These are phyloP conservation scores for Halenospora varia DNA, from an alignment of 495 filamentous ascomycete species.

Conservation along the genomic window DNA sequence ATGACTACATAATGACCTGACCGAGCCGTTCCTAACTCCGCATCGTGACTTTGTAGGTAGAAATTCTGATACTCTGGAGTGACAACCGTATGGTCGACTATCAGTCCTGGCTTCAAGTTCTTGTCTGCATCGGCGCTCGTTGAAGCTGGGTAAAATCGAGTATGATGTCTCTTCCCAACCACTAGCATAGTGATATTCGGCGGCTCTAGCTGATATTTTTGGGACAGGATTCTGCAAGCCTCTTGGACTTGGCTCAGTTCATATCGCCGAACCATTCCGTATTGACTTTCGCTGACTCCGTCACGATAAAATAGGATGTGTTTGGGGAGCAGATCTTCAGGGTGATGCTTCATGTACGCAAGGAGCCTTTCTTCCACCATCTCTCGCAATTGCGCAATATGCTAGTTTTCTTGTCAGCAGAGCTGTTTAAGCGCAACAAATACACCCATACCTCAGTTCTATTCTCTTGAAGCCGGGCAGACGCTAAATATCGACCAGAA, in stretches of 20 bases:
- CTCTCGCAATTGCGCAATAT: background rate
- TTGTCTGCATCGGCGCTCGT: too few species aligned
- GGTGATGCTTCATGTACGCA: too few species aligned
- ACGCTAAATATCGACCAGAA: background rate
- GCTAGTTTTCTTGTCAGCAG: too few species aligned
- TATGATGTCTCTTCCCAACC: constrained; percentile 85
- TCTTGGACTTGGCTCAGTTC: background rate
- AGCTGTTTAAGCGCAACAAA: too few species aligned
- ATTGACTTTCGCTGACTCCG: constrained; percentile 84
- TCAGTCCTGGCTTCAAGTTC: constrained; percentile 1
- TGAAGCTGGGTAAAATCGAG: constrained; percentile 76
- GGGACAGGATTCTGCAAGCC: background rate
- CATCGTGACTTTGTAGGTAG: constrained; percentile 8
- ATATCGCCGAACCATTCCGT: constrained; percentile 25
- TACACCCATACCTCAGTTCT: constrained; percentile 15
- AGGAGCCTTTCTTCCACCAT: constrained; percentile 4
- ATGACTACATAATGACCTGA: constrained; percentile 10
- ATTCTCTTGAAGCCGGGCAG: constrained; percentile 10
- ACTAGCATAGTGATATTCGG: constrained; percentile 63
- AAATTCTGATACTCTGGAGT: background rate
- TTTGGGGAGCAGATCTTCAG: constrained; percentile 46
- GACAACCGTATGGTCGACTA: background rate
- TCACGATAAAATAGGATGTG: constrained; percentile 89
- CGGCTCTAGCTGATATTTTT: background rate
- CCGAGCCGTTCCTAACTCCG: background rate